These are phyloP conservation scores for Lagenidium giganteum DNA, from an alignment of 352 stramenopile species.

Conservation along the genomic window DNA sequence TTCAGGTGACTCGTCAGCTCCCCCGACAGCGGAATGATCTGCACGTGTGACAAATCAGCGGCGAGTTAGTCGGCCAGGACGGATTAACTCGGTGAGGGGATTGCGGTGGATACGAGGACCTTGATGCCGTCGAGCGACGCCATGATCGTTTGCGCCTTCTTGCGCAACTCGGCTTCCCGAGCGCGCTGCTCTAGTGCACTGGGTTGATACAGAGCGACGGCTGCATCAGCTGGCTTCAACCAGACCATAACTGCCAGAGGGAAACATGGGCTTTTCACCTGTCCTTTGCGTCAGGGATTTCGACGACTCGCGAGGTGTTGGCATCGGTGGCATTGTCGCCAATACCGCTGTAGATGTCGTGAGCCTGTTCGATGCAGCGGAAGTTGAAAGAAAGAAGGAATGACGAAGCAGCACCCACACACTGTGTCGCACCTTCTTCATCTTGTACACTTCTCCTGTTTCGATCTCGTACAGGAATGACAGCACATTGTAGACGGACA, in stretches of 20 bases:
- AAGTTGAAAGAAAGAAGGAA: not conserved
- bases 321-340: constrained; percentile 41
- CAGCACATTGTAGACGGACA: constrained; percentile 91
- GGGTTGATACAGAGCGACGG: not conserved
- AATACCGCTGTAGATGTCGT: constrained; percentile 87
- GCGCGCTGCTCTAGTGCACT: too few relatives aligned
- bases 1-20: constrained; percentile 49
- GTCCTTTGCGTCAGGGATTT: constrained; percentile 19
- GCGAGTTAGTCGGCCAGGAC: too few relatives aligned
- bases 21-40: constrained; percentile 67
- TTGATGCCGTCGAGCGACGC: constrained; percentile 60
- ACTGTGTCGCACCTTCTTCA: constrained; percentile 67
- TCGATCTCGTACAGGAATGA: constrained; percentile 90
- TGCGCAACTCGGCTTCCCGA: constrained; percentile 24
- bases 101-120: constrained; percentile 11
- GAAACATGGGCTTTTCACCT: too few relatives aligned
- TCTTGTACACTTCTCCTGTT: constrained; percentile 78
- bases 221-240: too few relatives aligned
- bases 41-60: not conserved
- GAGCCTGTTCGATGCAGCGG: constrained; percentile 39
- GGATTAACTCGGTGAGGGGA: too few relatives aligned
- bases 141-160: constrained; percentile 35
- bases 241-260: too few relatives aligned
- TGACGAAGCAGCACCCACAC: not conserved
- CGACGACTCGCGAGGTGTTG: constrained; percentile 18